A percentile compares a stretch with the other conserved stretches of the same genome.
phyloP scores from a whole-genome alignment of 2,329 filamentous ascomycete species.

The Penicillium crustosum region DNA sequence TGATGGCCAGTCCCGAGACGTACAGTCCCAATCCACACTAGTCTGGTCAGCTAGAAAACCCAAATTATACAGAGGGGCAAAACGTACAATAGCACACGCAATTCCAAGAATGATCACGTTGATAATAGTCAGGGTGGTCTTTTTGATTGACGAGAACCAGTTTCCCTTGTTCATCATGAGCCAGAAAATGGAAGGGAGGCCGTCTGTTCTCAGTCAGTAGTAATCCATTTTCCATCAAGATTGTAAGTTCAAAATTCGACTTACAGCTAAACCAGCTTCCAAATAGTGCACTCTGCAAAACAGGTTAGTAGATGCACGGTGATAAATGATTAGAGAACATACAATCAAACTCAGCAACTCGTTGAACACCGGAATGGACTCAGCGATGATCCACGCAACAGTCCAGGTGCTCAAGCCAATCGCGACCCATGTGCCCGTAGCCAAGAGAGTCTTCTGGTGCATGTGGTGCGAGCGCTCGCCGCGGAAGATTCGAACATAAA shows the following conservation, averaged over 20 bases:
- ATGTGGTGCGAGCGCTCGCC: constrained; percentile 55
- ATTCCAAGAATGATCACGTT: constrained; percentile 45
- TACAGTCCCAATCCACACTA: constrained; percentile 46
- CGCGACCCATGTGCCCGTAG: constrained; percentile 57
- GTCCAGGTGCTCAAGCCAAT: constrained; percentile 58
- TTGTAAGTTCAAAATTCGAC: constrained; percentile 22
- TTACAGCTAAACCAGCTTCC: constrained; percentile 63
- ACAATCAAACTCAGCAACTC: constrained; percentile 61
- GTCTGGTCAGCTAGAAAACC: constrained; percentile 1
- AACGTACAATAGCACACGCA: constrained; percentile 31
- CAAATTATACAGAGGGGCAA: not conserved
- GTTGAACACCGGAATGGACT: constrained; percentile 67
- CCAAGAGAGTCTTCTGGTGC: constrained; percentile 48
- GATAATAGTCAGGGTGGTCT: constrained; percentile 45
- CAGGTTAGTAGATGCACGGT: constrained; percentile 11
- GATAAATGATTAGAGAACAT: not conserved
- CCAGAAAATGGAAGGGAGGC: constrained; percentile 45
- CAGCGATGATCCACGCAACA: constrained; percentile 64
- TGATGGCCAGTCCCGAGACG: constrained; percentile 42
- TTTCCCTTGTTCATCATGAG: constrained; percentile 48
- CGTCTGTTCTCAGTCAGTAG: constrained; percentile 20
- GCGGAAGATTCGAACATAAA: constrained; percentile 61
- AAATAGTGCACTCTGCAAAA: constrained; percentile 52
- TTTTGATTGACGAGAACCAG: constrained; percentile 42
- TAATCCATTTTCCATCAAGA: not conserved